A percentile compares a stretch with the other conserved stretches of the same genome.
phyloP scores from a whole-genome alignment of 1,139 yeast genomes.

The Taiozyma onychis region DNA sequence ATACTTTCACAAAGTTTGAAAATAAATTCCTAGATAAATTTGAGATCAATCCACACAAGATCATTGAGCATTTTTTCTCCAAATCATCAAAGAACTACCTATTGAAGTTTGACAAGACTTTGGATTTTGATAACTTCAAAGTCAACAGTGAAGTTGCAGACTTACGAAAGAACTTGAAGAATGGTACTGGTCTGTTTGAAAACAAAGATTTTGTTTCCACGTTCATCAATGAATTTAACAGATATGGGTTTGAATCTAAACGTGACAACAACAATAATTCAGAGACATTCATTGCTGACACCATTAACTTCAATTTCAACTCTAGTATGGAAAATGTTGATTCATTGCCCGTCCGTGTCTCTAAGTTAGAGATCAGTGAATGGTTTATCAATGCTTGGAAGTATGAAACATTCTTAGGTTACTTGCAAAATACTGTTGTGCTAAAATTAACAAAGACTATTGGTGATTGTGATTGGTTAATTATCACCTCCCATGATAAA shows the following conservation, averaged over 20 bases:
- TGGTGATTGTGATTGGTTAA: slow-evolving; percentile 32
- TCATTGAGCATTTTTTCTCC: slow-evolving; percentile 28
- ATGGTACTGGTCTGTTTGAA: slow-evolving; percentile 19
- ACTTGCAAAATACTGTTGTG: slow-evolving; percentile 28
- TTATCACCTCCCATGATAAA: slow-evolving; percentile 27
- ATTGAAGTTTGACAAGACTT: slow-evolving; percentile 25
- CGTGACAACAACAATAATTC: slow-evolving; percentile 15
- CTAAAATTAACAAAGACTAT: slow-evolving; percentile 29
- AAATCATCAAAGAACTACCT: slow-evolving; percentile 29
- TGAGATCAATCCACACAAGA: slow-evolving; percentile 28
- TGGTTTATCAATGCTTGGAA: slow-evolving; percentile 33
- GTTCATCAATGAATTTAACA: slow-evolving; percentile 28
- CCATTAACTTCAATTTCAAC: slow-evolving; percentile 24
- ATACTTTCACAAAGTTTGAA: slow-evolving; percentile 28
- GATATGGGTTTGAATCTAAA: slow-evolving; percentile 26
- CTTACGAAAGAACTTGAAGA: slow-evolving; percentile 22
- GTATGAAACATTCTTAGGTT: slow-evolving; percentile 29
- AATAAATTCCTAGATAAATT: slow-evolving; percentile 29
- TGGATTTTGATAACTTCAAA: slow-evolving; percentile 25
- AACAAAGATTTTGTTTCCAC: slow-evolving; percentile 26
- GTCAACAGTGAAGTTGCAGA: slow-evolving; percentile 18
- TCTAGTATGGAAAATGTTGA: slow-evolving; percentile 20
- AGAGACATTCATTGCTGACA: slow-evolving; percentile 22
- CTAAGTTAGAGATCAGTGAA: slow-evolving; percentile 28
- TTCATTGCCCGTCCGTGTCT: slow-evolving; percentile 25